These are phyloP conservation scores for Globisporangium nodosum DNA, from an alignment of 352 stramenopile species.

Conservation along the genomic window DNA sequence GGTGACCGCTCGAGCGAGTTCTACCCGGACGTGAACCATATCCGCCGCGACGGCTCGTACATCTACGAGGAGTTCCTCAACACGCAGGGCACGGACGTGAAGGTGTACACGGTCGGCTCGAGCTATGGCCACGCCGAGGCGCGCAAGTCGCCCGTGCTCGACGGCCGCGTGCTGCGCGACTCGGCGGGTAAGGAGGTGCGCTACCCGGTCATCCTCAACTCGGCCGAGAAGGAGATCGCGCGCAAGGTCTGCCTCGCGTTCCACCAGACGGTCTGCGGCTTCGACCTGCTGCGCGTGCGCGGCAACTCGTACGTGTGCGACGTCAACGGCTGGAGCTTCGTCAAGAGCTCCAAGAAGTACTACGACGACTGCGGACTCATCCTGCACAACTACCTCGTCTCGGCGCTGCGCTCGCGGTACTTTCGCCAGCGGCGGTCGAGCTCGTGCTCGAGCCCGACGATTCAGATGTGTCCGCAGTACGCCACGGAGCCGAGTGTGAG, in stretches of 20 bases:
- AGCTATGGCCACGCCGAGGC: conserved; percentile 99
- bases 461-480: conserved; percentile 79
- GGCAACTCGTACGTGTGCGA: conserved; percentile 97
- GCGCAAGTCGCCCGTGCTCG: conserved; percentile 97
- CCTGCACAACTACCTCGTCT: conserved; percentile 88
- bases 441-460: conserved; percentile 25
- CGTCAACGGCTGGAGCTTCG: conserved; percentile 99
- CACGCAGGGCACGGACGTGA: conserved; percentile 99
- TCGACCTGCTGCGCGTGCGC: conserved; percentile 95
- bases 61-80: conserved; percentile 99
- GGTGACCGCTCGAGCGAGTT: conserved; percentile 92
- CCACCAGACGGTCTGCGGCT: conserved; percentile 98
- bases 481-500: conserved; percentile 44
- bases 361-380: conserved; percentile 98
- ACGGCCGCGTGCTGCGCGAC: conserved; percentile 93
- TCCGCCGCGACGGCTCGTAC: conserved; percentile 94
- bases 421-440: conserved; percentile 69
- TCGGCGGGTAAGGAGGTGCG: conserved; percentile 97
- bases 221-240: conserved; percentile 98
- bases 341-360: conserved; percentile 98
- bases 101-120: conserved; percentile 98
- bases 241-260: conserved; percentile 93
- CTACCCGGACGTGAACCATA: conserved; percentile 95
- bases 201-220: conserved; percentile 98
- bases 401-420: conserved; percentile 68